These are phyloP conservation scores for Metarhizium guizhouense DNA, from an alignment of 2,329 filamentous ascomycete species.

Conservation along the genomic window DNA sequence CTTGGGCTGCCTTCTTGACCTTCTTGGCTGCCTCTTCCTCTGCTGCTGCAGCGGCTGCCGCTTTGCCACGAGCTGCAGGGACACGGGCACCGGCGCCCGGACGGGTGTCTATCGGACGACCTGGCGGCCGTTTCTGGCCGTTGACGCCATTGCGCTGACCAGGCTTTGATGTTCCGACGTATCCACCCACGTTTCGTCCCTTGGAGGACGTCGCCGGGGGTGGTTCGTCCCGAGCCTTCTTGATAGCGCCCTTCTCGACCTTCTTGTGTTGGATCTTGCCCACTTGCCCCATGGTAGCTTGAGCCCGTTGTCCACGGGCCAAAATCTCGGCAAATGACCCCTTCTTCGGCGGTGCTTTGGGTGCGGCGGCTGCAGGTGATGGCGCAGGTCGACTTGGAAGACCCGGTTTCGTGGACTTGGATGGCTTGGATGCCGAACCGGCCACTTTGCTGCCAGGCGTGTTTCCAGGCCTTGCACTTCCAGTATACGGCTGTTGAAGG, in stretches of 20 bases:
- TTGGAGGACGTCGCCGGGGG: slow-evolving; percentile 15
- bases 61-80: slow-evolving; percentile 9
- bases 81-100: slow-evolving; percentile 3
- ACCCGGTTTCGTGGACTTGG: slow-evolving; percentile 11
- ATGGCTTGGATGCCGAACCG: slow-evolving; percentile 16
- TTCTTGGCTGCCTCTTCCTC: slow-evolving; percentile 42
- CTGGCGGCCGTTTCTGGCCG: slow-evolving; percentile 6
- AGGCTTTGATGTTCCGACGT: slow-evolving; percentile 23
- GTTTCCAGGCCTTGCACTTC: slow-evolving; percentile 8
- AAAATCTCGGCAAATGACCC: slow-evolving; percentile 68
- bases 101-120: slow-evolving; percentile 2
- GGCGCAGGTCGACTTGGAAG: slow-evolving; percentile 15
- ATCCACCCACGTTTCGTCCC: slow-evolving; percentile 16
- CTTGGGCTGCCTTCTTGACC: slow-evolving; percentile 49
- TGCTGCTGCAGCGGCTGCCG: neutral
- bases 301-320: slow-evolving; percentile 59
- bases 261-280: slow-evolving; percentile 70
- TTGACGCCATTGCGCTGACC: slow-evolving; percentile 15
- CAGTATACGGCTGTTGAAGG: slow-evolving; percentile 1
- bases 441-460: slow-evolving; percentile 14
- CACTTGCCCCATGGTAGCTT: slow-evolving; percentile 50
- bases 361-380: slow-evolving; percentile 25
- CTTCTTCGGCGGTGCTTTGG: slow-evolving; percentile 52
- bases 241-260: slow-evolving; percentile 52
- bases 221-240: slow-evolving; percentile 38